Evolutionary conservation across 2,329 filamentous ascomycete genomes (phyloP), one percentile per base, ranked within the genome.

Genomic region (Drechslerella dactyloides): DNA sequence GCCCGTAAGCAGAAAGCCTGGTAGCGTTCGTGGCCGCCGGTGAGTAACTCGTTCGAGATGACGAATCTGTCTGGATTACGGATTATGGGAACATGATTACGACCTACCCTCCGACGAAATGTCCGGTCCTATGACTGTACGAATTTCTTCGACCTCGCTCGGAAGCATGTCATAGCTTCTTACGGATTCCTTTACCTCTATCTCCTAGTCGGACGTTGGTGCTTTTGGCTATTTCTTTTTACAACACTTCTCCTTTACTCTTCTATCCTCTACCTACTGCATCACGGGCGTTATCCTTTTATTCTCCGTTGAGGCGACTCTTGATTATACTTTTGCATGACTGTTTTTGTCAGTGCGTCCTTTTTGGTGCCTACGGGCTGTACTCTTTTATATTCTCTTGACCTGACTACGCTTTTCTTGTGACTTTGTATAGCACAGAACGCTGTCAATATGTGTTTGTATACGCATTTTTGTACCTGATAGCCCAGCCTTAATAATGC

Each of bases 11-110:
- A 51, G 69, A 3, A 73, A 68, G 15, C 19, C 59, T 8, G 69
- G 69, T 23, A 73, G 69, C 37, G 53, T 73, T 37, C 69, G 69
- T n/a, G 59, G 66, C 2, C 40, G 56, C 11, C 60, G 60, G 44
- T 72, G 53, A 54, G 21, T 44, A 15, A 5, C 60, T 60, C 23
- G 6, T 59, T 33, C n/a, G 15, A 5, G 30, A n/a, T 42, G 5
- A 15, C 40, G 17, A 44, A 37, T 4, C 13, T 42, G 11, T 17
- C 13, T 5, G 11, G 37, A 15, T 13, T 42, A 42, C n/a, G 13
- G 37, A 17, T 13, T 13, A 17, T 15, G n/a, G 11, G 11, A 15
- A 17, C 13, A 42, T 42, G 37, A 6, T 19, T 23, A 48, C 19
- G 44, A 48, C 3, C 19, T 4, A 19, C 21, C 44, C 44, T 48